phyloP scores from a whole-genome alignment of 179 eudicot genomes.

The Pouteria campechiana region DNA sequence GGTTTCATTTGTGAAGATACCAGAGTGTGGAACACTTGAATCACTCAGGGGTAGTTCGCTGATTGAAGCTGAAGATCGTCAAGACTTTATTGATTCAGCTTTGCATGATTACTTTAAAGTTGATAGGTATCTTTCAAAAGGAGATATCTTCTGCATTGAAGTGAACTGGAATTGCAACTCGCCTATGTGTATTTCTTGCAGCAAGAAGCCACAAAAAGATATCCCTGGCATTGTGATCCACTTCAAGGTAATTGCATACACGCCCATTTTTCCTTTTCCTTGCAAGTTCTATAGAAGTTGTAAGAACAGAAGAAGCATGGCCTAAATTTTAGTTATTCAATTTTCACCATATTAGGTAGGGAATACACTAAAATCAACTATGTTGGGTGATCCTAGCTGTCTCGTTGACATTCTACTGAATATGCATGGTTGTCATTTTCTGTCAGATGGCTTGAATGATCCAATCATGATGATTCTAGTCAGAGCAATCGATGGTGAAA shows the following conservation, averaged over 20 bases:
- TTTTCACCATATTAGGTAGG: too few relatives aligned
- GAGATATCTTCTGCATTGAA: constrained; percentile 59
- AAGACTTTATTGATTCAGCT: constrained; percentile 72
- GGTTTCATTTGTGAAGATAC: constrained; percentile 82
- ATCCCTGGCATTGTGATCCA: constrained; percentile 34
- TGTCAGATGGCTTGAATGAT: too few relatives aligned
- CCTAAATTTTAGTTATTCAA: too few relatives aligned
- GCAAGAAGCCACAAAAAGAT: constrained; percentile 30
- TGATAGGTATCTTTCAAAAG: constrained; percentile 78
- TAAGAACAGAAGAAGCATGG: too few relatives aligned
- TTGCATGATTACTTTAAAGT: constrained; percentile 58
- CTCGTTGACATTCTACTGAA: too few relatives aligned
- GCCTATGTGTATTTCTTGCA: constrained; percentile 55
- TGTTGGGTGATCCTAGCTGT: too few relatives aligned
- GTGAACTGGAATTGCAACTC: constrained; percentile 91
- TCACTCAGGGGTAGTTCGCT: constrained; percentile 61
- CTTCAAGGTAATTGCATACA: constrained; percentile 81
- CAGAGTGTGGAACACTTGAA: constrained; percentile 74
- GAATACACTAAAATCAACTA: too few relatives aligned
- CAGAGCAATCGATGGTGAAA: too few relatives aligned
- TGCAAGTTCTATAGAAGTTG: too few relatives aligned
- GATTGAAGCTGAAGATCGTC: constrained; percentile 70
- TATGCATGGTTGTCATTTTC: too few relatives aligned
- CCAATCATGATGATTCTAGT: too few relatives aligned
- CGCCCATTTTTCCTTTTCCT: too few relatives aligned